Evolutionary conservation across 441 rosid species (phyloP).

Genomic region (Croton setiger): DNA sequence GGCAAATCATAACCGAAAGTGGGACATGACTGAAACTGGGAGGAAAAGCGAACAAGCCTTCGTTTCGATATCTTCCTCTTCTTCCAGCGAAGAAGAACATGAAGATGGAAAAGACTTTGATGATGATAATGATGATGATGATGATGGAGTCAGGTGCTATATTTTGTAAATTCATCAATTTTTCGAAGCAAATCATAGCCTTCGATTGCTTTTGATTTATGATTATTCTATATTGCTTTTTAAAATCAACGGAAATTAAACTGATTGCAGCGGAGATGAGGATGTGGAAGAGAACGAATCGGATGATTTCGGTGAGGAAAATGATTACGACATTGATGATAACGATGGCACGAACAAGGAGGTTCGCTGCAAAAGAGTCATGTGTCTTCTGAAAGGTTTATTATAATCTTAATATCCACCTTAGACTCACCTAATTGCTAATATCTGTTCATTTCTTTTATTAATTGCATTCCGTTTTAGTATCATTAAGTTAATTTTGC

Average conservation of each 20-base stretch:
- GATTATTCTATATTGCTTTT: not conserved
- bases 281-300: slow-evolving; percentile 9
- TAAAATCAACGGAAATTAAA: slow-evolving; percentile 22
- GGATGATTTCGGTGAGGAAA: slow-evolving; percentile 6
- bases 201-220: not conserved
- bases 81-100: slow-evolving; percentile 29
- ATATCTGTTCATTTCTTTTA: not conserved
- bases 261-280: slow-evolving; percentile 12
- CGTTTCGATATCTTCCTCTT: slow-evolving; percentile 28
- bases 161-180: not conserved
- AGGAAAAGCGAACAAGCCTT: slow-evolving; percentile 10
- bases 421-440: not conserved
- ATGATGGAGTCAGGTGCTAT: slow-evolving; percentile 1
- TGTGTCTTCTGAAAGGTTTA: slow-evolving; percentile 28
- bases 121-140: not conserved
- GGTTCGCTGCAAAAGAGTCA: slow-evolving; percentile 27
- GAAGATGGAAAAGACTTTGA: slow-evolving; percentile 21
- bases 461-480: not conserved
- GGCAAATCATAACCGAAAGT: no score
- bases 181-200: not conserved
- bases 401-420: not conserved
- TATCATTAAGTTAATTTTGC: not conserved
- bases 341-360: slow-evolving; percentile 16
- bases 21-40: slow-evolving; percentile 14
- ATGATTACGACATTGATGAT: not conserved